Percentiles rank a stretch among this genome's conserved stretches.
Conservation (phyloP, 2,329 filamentous ascomycete genomes). For the Cercospora sp. region DNA sequence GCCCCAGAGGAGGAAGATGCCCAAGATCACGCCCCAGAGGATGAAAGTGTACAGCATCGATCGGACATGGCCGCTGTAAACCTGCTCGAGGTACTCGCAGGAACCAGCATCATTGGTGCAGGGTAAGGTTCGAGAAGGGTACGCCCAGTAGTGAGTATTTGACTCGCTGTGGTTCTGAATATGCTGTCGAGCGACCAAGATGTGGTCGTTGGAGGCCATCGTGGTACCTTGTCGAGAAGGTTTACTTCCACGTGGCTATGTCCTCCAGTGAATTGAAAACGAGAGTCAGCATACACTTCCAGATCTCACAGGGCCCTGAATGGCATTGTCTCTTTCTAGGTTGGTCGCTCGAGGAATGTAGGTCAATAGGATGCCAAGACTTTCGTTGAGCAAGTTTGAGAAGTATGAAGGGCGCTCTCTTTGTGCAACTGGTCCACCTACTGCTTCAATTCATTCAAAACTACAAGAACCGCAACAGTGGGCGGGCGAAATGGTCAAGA, state of each 20-base stretch:
- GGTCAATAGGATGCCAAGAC: conserved; percentile 2
- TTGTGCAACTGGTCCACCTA: neutral
- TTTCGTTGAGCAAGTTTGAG: conserved; percentile 19
- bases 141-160: conserved; percentile 56
- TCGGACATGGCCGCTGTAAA: conserved; percentile 56
- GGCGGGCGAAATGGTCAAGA: neutral
- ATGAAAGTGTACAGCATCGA: conserved; percentile 59
- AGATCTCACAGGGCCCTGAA: conserved; percentile 1
- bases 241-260: conserved; percentile 3
- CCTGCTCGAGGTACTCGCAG: conserved; percentile 59
- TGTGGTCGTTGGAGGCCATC: neutral
- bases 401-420: neutral
- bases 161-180: conserved; percentile 36
- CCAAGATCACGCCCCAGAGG: conserved; percentile 56
- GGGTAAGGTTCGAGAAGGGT: conserved; percentile 54
- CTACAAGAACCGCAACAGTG: neutral
- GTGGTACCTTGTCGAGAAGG: neutral
- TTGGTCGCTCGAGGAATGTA: neutral
- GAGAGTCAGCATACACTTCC: neutral
- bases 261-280: neutral
- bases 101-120: conserved; percentile 60
- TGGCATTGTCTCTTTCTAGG: neutral
- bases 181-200: conserved; percentile 22
- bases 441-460: neutral
- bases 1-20: conserved; percentile 49